phyloP scores from a whole-genome alignment of 2,329 filamentous ascomycete genomes.

The Fusarium buharicum region DNA sequence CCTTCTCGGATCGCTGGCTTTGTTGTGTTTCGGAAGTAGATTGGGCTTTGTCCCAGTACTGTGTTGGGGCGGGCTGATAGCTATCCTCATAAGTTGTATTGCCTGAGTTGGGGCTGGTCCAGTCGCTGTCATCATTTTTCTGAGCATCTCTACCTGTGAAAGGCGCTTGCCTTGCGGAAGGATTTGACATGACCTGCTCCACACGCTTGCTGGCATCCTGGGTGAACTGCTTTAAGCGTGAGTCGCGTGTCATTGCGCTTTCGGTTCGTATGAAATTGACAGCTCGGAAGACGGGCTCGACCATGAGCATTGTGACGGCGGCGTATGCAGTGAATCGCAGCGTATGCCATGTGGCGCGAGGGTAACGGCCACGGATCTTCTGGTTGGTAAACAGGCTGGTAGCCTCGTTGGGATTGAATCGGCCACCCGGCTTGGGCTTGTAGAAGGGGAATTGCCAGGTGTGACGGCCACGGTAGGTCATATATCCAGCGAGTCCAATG shows the following conservation, averaged over 20 bases:
- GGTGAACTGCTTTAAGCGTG: conserved; percentile 39
- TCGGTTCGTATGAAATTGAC: conserved; percentile 42
- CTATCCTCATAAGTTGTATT: conserved; percentile 1
- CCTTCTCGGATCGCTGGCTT: conserved; percentile 21
- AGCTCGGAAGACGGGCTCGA: conserved; percentile 42
- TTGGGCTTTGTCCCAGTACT: conserved; percentile 17
- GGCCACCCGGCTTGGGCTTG: conserved; percentile 42
- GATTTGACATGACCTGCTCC: conserved; percentile 38
- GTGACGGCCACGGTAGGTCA: conserved; percentile 44
- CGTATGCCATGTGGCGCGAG: conserved; percentile 41
- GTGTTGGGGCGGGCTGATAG: conserved; percentile 2
- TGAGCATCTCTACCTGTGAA: conserved; percentile 21
- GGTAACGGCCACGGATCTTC: conserved; percentile 42
- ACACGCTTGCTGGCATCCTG: conserved; percentile 41
- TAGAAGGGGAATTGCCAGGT: conserved; percentile 47
- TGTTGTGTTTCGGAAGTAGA: conserved; percentile 12
- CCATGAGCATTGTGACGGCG: conserved; percentile 43
- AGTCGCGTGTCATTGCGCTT: conserved; percentile 36
- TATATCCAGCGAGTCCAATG: conserved; percentile 42
- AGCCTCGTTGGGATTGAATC: conserved; percentile 44
- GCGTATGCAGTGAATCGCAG: conserved; percentile 44
- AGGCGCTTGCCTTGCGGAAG: conserved; percentile 7
- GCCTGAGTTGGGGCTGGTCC: conserved; percentile 10
- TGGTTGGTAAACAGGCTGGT: conserved; percentile 44
- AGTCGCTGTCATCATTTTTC: conserved; percentile 16